phyloP scores from a whole-genome alignment of 2,329 filamentous ascomycete species.

The Zymoseptoria brevis region DNA sequence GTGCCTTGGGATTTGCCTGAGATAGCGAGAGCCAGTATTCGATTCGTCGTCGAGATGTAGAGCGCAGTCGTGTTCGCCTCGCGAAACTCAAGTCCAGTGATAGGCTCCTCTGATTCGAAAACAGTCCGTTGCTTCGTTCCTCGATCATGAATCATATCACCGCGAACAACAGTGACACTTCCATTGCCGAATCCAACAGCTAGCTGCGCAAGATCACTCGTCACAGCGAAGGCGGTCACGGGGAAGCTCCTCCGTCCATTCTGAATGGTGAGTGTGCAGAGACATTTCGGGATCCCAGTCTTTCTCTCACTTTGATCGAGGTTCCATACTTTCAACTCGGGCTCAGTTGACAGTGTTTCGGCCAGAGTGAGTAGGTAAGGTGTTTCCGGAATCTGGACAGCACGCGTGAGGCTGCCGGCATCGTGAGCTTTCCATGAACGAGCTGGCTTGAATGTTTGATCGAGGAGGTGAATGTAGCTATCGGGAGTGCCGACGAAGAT shows the following conservation, averaged over 20 bases:
- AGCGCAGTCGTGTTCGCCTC: conserved; percentile 61
- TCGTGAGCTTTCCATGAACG: conserved; percentile 84
- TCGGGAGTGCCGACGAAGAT: conserved; percentile 81
- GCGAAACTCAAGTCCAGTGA: conserved; percentile 80
- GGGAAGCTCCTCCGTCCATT: conserved; percentile 91
- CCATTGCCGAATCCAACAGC: conserved; percentile 95
- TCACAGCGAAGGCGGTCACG: conserved; percentile 82
- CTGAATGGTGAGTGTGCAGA: conserved; percentile 76
- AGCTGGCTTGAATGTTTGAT: conserved; percentile 76
- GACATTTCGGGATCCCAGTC: conserved; percentile 77
- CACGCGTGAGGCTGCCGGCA: conserved; percentile 71
- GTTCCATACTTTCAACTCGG: conserved; percentile 93
- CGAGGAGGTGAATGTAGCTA: conserved; percentile 81
- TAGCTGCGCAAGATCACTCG: conserved; percentile 83
- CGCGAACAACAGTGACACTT: conserved; percentile 83
- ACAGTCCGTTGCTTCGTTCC: conserved; percentile 91
- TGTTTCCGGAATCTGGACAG: conserved; percentile 85
- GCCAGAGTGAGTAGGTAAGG: conserved; percentile 76
- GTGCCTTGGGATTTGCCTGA: conserved; percentile 84
- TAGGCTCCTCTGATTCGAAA: conserved; percentile 91
- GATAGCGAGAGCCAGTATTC: conserved; percentile 78
- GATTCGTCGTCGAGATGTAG: conserved; percentile 84
- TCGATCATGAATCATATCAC: conserved; percentile 89
- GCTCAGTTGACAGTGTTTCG: conserved; percentile 82
- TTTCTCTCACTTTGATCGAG: conserved; percentile 91